A percentile compares a stretch with the other conserved stretches of the same genome.
phyloP scores from a whole-genome alignment of 345 rosid species.

The Populus pruinosa region DNA sequence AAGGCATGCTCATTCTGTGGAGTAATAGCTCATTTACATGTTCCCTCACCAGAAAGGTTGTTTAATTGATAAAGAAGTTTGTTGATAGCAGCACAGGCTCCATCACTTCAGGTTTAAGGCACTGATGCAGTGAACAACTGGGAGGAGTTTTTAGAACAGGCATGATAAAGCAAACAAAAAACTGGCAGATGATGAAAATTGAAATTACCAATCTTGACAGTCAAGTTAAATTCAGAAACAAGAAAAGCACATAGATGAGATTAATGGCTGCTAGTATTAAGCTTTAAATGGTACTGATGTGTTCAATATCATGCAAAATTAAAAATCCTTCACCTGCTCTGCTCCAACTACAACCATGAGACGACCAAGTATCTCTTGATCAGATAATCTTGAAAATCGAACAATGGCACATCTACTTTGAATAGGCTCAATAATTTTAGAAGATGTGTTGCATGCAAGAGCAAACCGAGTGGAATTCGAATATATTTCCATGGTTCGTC shows the following conservation, averaged over 20 bases:
- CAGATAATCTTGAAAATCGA: slow-evolving; percentile 90
- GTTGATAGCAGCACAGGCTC: neutral
- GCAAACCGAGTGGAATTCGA: slow-evolving; percentile 95
- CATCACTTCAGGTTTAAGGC: neutral
- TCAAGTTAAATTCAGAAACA: neutral
- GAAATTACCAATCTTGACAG: neutral
- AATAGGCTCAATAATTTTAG: slow-evolving; percentile 92
- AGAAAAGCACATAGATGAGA: neutral
- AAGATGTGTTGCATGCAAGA: slow-evolving; percentile 86
- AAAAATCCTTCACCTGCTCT: slow-evolving; percentile 55
- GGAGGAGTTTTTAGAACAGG: too few relatives aligned
- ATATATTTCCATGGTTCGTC: slow-evolving; percentile 95
- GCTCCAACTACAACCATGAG: slow-evolving; percentile 83
- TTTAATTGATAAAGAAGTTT: neutral
- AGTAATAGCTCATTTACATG: neutral
- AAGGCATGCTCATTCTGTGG: neutral
- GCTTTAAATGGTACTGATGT: neutral
- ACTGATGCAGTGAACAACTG: neutral
- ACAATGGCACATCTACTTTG: slow-evolving; percentile 98
- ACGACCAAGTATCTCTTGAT: slow-evolving; percentile 87
- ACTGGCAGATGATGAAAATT: neutral
- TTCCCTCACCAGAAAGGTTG: neutral
- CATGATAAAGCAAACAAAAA: neutral
- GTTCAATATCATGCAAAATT: neutral
- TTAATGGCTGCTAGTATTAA: neutral